Base-by-base conservation (phyloP, 2,329 filamentous ascomycete species). In the Penicillium sp. region DNA sequence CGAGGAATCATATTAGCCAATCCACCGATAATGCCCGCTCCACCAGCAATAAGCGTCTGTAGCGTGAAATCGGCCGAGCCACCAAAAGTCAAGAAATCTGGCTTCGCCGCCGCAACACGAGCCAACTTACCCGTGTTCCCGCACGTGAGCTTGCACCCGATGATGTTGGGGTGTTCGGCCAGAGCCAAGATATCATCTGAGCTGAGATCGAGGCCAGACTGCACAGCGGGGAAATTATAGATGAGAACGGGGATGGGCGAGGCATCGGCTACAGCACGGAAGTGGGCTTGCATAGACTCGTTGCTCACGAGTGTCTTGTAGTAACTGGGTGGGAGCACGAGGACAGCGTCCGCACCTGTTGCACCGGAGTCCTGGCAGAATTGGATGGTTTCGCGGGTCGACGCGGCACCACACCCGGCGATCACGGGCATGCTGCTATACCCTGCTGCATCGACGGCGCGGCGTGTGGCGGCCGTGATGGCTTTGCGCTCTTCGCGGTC, bases 61-160 rank as follows among this genome's bases (percentile, higher is more conserved):
- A 90, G 80, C 0, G 90, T 91, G 74, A 95, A 95, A 75, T 95
- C 91, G 69, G 88, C 90, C 72, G 94, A 90, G 61, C 90, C 91
- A 43, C 90, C 90, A 69, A 94, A 91, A 19, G 90, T 90, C 83
- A 94, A 88, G 79, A 92, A 95, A 8, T 75, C 76, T 16, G 65
- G 50, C 48, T 73, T 70, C 25, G 81, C 72, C 2, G 80, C 78
- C 0, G 80, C 77, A 4, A 91, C 79, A 9, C 88, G 79, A 4
- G 84, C 84, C 46, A 90, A 81, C 73, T 90, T 90, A 56, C 85
- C 88, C 31, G 89, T 88, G 62, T 84, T 86, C n/a, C 87, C 88
- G 66, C 88, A 90, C 2, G 87, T 90, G 53, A 89, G 75, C 75
- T 90, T 90, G 50, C 86, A 84, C 30, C 86, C 87, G 48, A 88